phyloP scores from a whole-genome alignment of 1,139 yeast species.

The Diutina rugosa region DNA sequence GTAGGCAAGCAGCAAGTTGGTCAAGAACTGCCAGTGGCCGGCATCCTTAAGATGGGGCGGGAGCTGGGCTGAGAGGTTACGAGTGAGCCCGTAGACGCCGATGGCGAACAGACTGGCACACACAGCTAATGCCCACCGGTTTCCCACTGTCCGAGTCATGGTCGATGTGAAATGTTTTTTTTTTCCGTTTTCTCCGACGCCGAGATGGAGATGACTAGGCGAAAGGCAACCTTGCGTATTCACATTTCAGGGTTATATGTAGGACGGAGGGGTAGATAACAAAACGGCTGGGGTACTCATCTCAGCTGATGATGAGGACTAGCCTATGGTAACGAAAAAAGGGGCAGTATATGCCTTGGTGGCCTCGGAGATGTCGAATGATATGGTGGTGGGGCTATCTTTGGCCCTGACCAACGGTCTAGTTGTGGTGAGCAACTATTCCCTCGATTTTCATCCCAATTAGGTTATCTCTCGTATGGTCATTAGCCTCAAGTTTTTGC shows the following conservation, averaged over 20 bases:
- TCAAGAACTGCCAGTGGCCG: slow-evolving; percentile 58
- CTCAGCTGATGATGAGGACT: not conserved
- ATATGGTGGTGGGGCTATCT: too few relatives aligned
- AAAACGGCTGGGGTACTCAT: not conserved
- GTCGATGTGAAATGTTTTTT: not conserved
- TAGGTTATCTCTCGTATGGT: not conserved
- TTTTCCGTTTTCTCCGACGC: not conserved
- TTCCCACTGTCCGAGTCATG: slow-evolving; percentile 13
- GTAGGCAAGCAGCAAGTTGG: slow-evolving; percentile 41
- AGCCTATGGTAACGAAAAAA: too few relatives aligned
- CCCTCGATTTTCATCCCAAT: not conserved
- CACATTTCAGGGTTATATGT: not conserved
- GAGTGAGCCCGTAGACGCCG: slow-evolving; percentile 17
- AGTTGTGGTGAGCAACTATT: not conserved
- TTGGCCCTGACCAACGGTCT: too few relatives aligned
- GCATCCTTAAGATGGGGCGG: slow-evolving; percentile 39
- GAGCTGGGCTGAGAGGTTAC: slow-evolving; percentile 13
- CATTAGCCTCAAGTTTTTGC: not conserved
- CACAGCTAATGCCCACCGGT: slow-evolving; percentile 14
- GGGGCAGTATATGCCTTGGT: too few relatives aligned
- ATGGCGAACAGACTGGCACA: slow-evolving; percentile 15
- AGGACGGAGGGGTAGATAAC: not conserved
- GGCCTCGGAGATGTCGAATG: not conserved
- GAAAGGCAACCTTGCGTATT: not conserved
- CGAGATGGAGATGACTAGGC: not conserved